Evolutionary conservation across 495 filamentous ascomycete genomes (phyloP).

Genomic region (Penicillium coffeae): DNA sequence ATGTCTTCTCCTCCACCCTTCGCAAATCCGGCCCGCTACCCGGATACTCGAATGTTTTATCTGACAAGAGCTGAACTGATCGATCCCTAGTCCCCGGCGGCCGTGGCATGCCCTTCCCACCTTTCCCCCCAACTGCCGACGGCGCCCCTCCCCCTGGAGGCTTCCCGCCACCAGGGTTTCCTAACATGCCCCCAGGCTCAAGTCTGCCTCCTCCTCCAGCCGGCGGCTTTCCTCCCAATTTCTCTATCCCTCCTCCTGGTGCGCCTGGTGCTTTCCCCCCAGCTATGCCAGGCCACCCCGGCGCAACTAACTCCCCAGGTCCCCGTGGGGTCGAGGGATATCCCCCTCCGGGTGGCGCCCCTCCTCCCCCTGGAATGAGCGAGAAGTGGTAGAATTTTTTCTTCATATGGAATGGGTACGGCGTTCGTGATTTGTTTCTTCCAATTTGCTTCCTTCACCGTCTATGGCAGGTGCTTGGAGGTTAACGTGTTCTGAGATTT

Average conservation of each 20-base stretch:
- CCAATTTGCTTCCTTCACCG: background rate
- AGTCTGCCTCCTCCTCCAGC: constrained; percentile 65
- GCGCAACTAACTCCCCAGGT: constrained; percentile 22
- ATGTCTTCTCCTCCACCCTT: constrained; percentile 20
- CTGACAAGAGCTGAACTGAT: too few species aligned
- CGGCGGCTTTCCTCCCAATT: constrained; percentile 54
- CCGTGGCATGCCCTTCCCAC: constrained; percentile 64
- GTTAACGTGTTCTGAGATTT: too few species aligned
- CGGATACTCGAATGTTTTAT: too few species aligned
- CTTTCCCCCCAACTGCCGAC: constrained; percentile 43
- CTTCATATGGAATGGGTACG: background rate
- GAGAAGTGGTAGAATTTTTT: constrained; percentile 21
- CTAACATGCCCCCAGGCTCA: constrained; percentile 40
- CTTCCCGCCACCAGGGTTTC: constrained; percentile 23
- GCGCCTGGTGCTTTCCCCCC: constrained; percentile 27
- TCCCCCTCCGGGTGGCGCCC: constrained; percentile 23
- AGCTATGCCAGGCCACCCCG: constrained; percentile 21
- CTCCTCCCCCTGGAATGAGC: constrained; percentile 19
- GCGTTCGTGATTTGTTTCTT: constrained; percentile 1
- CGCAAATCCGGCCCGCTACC: background rate
- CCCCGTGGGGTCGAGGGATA: constrained; percentile 34
- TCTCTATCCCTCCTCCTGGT: constrained; percentile 39
- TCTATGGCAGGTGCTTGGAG: too few species aligned
- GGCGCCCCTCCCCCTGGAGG: constrained; percentile 31
- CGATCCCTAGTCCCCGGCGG: constrained; percentile 58